These are phyloP conservation scores for Breynia disticha DNA, from an alignment of 441 rosid species.

Conservation along the genomic window DNA sequence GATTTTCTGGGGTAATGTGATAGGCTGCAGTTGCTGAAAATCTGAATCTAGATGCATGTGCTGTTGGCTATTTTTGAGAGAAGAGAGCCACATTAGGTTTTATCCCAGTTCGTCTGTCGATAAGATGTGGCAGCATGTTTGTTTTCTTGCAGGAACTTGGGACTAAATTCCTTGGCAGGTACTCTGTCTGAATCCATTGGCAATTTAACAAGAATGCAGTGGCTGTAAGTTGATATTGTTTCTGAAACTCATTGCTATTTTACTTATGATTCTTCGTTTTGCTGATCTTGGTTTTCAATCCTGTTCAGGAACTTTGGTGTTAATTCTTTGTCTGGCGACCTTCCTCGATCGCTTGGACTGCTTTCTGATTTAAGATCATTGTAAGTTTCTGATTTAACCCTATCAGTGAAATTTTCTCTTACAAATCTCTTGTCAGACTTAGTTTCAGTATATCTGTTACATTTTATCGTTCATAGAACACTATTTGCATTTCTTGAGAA, in stretches of 20 bases:
- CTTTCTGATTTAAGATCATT: constrained; percentile 41
- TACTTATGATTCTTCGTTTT: not conserved
- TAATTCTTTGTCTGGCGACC: constrained; percentile 38
- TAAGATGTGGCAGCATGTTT: too few relatives aligned
- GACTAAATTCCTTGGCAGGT: constrained; percentile 43
- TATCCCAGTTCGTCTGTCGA: not conserved
- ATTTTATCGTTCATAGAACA: too few relatives aligned
- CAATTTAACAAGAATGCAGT: constrained; percentile 39
- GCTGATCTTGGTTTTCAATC: not conserved
- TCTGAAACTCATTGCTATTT: not conserved
- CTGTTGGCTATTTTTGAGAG: too few relatives aligned
- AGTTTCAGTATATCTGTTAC: too few relatives aligned
- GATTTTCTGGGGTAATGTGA: not conserved
- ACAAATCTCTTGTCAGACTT: too few relatives aligned
- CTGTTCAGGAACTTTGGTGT: constrained; percentile 24
- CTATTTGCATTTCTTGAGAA: too few relatives aligned
- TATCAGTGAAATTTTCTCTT: too few relatives aligned
- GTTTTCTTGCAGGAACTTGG: constrained; percentile 34
- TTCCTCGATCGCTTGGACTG: constrained; percentile 45
- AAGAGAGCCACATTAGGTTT: not conserved
- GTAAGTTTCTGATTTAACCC: constrained; percentile 39
- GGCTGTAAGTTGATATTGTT: constrained; percentile 22
- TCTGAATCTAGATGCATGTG: too few relatives aligned
- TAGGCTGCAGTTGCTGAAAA: too few relatives aligned
- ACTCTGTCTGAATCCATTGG: constrained; percentile 33